Conservation (phyloP, 2,329 filamentous ascomycete species). For the Sclerotinia borealis region DNA sequence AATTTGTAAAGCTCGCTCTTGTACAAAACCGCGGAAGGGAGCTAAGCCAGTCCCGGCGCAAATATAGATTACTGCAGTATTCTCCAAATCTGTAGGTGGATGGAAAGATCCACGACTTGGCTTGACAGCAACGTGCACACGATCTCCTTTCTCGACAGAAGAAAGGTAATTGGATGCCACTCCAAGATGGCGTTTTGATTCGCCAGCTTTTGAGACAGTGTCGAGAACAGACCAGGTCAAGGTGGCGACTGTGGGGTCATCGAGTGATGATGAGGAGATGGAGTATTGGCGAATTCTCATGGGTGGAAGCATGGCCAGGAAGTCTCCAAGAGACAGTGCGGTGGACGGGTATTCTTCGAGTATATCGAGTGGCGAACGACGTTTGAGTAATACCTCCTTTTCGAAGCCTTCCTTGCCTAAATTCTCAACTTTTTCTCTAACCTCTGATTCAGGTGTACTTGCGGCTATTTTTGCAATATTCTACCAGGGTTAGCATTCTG, state of each 20-base stretch:
- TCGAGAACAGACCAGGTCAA: constrained; percentile 58
- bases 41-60: constrained; percentile 33
- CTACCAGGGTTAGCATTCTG: not conserved
- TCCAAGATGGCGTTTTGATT: constrained; percentile 36
- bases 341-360: constrained; percentile 57
- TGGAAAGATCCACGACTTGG: constrained; percentile 34
- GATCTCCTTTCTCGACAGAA: constrained; percentile 34
- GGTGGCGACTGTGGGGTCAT: constrained; percentile 56
- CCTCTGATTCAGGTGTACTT: constrained; percentile 39
- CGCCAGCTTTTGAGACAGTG: constrained; percentile 36
- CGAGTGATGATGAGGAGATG: constrained; percentile 67
- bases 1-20: constrained; percentile 21
- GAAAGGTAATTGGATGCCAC: constrained; percentile 45
- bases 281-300: constrained; percentile 77
- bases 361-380: constrained; percentile 61
- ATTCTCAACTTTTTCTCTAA: constrained; percentile 37
- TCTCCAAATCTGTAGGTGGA: constrained; percentile 23
- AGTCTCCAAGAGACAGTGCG: constrained; percentile 57
- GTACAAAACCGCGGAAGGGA: constrained; percentile 28
- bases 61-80: constrained; percentile 32
- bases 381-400: constrained; percentile 38
- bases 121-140: constrained; percentile 36
- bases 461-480: constrained; percentile 45
- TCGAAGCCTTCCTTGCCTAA: constrained; percentile 33
- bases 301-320: constrained; percentile 66